These are phyloP conservation scores for Candida odintsovae DNA, from an alignment of 805 yeast species.

Conservation along the genomic window DNA sequence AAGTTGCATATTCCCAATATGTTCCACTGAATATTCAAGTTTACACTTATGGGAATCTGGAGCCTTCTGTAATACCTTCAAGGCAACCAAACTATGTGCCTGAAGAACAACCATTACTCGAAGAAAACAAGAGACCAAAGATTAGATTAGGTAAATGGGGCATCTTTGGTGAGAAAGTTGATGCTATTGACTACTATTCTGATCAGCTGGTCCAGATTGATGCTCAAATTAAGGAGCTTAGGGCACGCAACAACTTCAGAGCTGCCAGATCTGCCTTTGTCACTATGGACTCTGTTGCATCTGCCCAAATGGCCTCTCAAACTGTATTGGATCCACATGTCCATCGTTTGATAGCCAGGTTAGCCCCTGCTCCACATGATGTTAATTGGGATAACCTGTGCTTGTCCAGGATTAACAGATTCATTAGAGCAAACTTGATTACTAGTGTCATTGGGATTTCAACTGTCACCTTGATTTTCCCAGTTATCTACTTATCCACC, in stretches of 20 bases:
- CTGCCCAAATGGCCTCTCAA: constrained; percentile 96
- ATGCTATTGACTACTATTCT: constrained; percentile 75
- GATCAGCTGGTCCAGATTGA: constrained; percentile 66
- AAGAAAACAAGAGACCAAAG: constrained; percentile 44
- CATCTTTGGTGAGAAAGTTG: constrained; percentile 61
- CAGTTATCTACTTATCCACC: constrained; percentile 81
- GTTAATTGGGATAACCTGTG: constrained; percentile 90
- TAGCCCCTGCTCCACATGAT: constrained; percentile 97
- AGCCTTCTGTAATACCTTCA: constrained; percentile 11
- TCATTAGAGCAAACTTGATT: constrained; percentile 56
- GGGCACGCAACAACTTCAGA: not conserved
- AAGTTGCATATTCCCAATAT: constrained; percentile 67
- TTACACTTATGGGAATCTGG: constrained; percentile 20
- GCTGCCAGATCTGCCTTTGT: constrained; percentile 80
- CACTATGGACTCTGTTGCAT: constrained; percentile 91
- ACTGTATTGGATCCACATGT: constrained; percentile 90
- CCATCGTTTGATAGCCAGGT: constrained; percentile 67
- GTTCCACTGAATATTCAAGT: constrained; percentile 28
- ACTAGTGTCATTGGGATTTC: constrained; percentile 62
- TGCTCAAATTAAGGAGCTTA: constrained; percentile 44
- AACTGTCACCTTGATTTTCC: constrained; percentile 70
- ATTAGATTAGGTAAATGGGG: constrained; percentile 58
- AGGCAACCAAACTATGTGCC: constrained; percentile 9
- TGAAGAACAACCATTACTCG: constrained; percentile 3
- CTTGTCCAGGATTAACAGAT: constrained; percentile 66